These are phyloP conservation scores for Ascobolus immersus DNA, from an alignment of 495 filamentous ascomycete species.

Conservation along the genomic window DNA sequence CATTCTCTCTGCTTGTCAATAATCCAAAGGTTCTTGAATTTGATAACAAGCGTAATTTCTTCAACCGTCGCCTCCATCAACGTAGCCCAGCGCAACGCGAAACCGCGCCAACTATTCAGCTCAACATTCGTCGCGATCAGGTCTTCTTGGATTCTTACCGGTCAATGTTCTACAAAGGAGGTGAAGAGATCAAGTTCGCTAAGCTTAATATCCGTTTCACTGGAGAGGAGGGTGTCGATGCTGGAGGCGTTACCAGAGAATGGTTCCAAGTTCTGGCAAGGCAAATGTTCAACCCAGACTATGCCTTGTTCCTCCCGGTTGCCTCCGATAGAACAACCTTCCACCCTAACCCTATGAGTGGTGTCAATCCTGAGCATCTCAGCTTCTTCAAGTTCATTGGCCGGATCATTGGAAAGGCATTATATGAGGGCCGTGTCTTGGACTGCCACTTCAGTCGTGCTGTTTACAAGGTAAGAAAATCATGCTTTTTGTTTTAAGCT, in stretches of 20 bases:
- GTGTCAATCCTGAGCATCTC: constrained; percentile 82
- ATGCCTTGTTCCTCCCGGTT: constrained; percentile 84
- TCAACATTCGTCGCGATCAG: constrained; percentile 73
- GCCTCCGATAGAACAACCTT: constrained; percentile 97
- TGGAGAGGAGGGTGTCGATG: constrained; percentile 92
- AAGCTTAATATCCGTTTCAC: constrained; percentile 95
- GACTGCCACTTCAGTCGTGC: constrained; percentile 98
- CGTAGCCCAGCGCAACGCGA: constrained; percentile 36
- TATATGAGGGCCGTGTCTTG: constrained; percentile 85
- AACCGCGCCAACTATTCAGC: constrained; percentile 47
- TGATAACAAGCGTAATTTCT: constrained; percentile 99
- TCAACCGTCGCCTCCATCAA: constrained; percentile 71
- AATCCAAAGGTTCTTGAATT: constrained; percentile 98
- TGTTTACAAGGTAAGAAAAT: constrained; percentile 46
- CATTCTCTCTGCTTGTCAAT: constrained; percentile 83
- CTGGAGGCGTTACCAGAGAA: constrained; percentile 89
- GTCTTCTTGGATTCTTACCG: constrained; percentile 98
- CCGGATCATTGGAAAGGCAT: constrained; percentile 90
- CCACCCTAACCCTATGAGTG: constrained; percentile 83
- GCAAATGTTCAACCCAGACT: constrained; percentile 98
- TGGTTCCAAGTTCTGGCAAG: constrained; percentile 96
- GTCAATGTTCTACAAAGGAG: constrained; percentile 78
- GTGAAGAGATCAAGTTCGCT: constrained; percentile 90
- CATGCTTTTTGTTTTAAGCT: constrained; percentile 1
- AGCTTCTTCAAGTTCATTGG: constrained; percentile 99